Conservation (phyloP, 1,284 basidiomycete genomes). For the Trametes versicolor region DNA sequence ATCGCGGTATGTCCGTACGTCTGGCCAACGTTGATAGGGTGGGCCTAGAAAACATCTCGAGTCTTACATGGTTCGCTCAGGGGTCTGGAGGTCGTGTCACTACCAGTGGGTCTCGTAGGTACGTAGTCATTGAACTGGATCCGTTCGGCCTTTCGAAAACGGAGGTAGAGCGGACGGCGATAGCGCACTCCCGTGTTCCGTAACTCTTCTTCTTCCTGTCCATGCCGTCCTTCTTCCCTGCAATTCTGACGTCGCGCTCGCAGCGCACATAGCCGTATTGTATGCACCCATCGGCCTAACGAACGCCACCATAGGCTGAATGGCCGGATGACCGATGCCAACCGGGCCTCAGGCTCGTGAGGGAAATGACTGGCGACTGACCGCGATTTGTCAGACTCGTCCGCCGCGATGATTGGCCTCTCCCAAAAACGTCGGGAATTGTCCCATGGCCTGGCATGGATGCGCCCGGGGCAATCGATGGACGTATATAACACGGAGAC, state of each 20-base stretch:
- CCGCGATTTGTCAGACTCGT: slow-evolving; percentile 14
- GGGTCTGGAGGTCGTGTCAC: too few relatives aligned
- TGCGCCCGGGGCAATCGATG: background rate
- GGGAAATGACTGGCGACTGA: slow-evolving; percentile 11
- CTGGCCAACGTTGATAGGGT: too few relatives aligned
- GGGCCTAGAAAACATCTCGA: too few relatives aligned
- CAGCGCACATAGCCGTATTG: background rate
- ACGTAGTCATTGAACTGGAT: too few relatives aligned
- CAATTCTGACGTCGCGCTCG: background rate
- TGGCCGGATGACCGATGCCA: slow-evolving; percentile 11
- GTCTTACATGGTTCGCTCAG: too few relatives aligned
- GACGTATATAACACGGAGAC: slow-evolving; percentile 4
- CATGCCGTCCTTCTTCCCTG: background rate
- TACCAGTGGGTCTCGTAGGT: too few relatives aligned
- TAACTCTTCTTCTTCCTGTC: background rate
- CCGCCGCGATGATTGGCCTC: slow-evolving; percentile 15
- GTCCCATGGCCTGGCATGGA: slow-evolving; percentile 6
- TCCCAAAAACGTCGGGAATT: slow-evolving; percentile 5
- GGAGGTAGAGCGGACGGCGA: too few relatives aligned
- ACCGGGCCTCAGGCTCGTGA: background rate
- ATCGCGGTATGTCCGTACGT: too few relatives aligned
- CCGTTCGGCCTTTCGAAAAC: too few relatives aligned
- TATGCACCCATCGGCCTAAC: background rate
- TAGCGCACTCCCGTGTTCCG: background rate
- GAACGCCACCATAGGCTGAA: background rate